Percentiles rank a stretch among this genome's conserved stretches.
Evolutionary conservation across 106 monocot genomes (phyloP).

Genomic region (Amphibolis antarctica): DNA sequence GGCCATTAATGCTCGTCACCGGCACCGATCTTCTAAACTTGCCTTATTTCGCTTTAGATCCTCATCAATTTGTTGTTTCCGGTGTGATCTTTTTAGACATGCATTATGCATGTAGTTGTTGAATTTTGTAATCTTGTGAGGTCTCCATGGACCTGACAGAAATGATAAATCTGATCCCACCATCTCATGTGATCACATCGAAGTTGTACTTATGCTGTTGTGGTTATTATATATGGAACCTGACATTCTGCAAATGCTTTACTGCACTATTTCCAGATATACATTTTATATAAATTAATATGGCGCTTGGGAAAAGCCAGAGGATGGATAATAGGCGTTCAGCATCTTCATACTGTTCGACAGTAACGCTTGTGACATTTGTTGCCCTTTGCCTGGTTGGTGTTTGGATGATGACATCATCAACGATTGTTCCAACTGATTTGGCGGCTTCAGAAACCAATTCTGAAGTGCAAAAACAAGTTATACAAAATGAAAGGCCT

Average conservation of each 20-base stretch:
- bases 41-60: too few species aligned
- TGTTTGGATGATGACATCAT: conserved; percentile 81
- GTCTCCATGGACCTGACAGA: background rate
- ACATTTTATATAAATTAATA: conserved; percentile 8
- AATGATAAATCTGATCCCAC: too few species aligned
- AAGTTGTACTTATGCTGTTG: too few species aligned
- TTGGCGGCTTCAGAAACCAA: conserved; percentile 18
- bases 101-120: background rate
- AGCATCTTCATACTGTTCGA: conserved; percentile 49
- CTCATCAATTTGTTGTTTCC: too few species aligned
- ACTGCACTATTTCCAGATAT: too few species aligned
- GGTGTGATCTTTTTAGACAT: too few species aligned
- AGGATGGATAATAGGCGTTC: conserved; percentile 38
- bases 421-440: conserved; percentile 38
- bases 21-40: too few species aligned
- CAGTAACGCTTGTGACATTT: conserved; percentile 44
- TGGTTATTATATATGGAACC: too few species aligned
- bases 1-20: too few species aligned
- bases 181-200: too few species aligned
- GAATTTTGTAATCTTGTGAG: background rate
- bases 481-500: conserved; percentile 13
- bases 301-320: conserved; percentile 47
- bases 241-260: too few species aligned
- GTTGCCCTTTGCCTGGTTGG: conserved; percentile 65
- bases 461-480: conserved; percentile 23